These are phyloP conservation scores for Erucastrum elatum DNA, from an alignment of 345 rosid species.

Conservation along the genomic window DNA sequence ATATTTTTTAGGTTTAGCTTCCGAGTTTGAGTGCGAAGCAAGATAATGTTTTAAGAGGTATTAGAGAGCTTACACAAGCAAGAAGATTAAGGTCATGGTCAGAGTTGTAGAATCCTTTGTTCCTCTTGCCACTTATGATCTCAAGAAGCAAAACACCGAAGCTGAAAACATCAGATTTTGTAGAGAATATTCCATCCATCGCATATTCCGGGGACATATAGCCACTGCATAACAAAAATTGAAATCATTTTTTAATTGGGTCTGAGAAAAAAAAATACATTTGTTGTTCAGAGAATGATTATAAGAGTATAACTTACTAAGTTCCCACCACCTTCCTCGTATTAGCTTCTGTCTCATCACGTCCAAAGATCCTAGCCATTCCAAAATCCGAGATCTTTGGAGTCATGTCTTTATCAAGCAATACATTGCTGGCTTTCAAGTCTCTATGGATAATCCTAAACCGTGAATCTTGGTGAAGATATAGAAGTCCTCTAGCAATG, in stretches of 20 bases:
- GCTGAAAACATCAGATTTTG: constrained; percentile 70
- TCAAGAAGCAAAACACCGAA: constrained; percentile 78
- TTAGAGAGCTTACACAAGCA: constrained; percentile 57
- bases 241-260: background rate
- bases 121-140: constrained; percentile 63
- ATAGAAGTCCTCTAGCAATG: constrained; percentile 33
- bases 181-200: constrained; percentile 72
- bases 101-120: constrained; percentile 62
- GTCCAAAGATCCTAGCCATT: constrained; percentile 56
- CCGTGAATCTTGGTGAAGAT: constrained; percentile 83
- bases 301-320: background rate
- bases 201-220: constrained; percentile 90
- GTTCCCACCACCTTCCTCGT: constrained; percentile 1
- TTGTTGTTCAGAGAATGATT: background rate
- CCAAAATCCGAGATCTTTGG: constrained; percentile 88
- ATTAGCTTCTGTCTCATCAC: background rate
- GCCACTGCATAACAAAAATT: constrained; percentile 45
- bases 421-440: constrained; percentile 74
- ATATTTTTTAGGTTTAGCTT: background rate
- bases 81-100: constrained; percentile 69
- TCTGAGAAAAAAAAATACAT: background rate
- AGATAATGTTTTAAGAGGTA: background rate
- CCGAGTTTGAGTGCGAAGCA: background rate
- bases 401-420: constrained; percentile 63
- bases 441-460: constrained; percentile 81